phyloP scores from a whole-genome alignment of 2,329 filamentous ascomycete species.

The Penicillium sp. region DNA sequence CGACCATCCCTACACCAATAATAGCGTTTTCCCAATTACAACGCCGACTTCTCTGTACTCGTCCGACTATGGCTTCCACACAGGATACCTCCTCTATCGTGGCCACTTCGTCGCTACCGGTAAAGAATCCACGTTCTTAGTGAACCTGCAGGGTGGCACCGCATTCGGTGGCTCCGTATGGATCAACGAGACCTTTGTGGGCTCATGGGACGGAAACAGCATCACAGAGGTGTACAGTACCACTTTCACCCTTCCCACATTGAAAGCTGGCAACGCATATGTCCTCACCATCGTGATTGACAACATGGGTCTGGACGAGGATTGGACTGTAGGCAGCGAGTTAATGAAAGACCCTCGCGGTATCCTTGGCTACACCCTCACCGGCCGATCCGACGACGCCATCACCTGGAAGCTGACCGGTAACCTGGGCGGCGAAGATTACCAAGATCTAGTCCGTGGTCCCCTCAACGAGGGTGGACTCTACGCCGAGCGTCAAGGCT shows the following conservation, averaged over 20 bases:
- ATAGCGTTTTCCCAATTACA: conserved; percentile 55
- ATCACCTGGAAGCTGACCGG: conserved; percentile 60
- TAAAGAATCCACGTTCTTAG: conserved; percentile 56
- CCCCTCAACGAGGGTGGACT: conserved; percentile 60
- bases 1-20: conserved; percentile 59
- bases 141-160: conserved; percentile 64
- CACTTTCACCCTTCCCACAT: conserved; percentile 57
- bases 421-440: conserved; percentile 58
- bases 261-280: conserved; percentile 54
- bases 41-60: conserved; percentile 68
- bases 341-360: conserved; percentile 60
- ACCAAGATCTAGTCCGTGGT: conserved; percentile 52
- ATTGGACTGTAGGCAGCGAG: conserved; percentile 60
- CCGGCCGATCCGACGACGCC: conserved; percentile 35
- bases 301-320: conserved; percentile 69
- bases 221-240: conserved; percentile 51
- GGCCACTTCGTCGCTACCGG: conserved; percentile 67
- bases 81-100: conserved; percentile 67
- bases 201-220: conserved; percentile 62
- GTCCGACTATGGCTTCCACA: conserved; percentile 72
- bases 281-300: conserved; percentile 70
- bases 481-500: conserved; percentile 56
- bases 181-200: conserved; percentile 63
- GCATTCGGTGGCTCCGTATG: conserved; percentile 68
- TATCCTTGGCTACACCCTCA: conserved; percentile 48